These are phyloP conservation scores for Lachnellula suecica DNA, from an alignment of 2,329 filamentous ascomycete species.

Conservation along the genomic window DNA sequence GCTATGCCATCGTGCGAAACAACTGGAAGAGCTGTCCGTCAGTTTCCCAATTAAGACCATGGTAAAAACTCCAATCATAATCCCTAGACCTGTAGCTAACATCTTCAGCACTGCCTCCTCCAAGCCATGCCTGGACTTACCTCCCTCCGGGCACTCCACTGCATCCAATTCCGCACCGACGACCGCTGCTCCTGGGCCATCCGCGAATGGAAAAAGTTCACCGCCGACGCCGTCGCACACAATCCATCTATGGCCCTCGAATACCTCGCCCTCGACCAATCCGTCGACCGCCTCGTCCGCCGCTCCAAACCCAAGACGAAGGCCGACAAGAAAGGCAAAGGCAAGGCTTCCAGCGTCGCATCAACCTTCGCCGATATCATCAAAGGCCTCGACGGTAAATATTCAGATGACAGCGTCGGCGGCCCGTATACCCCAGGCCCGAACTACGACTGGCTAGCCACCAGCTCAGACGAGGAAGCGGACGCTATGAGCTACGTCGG, in stretches of 20 bases:
- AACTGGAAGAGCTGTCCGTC: constrained; percentile 55
- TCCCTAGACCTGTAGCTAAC: not conserved
- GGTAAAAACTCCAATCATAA: constrained; percentile 41
- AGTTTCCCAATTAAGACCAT: constrained; percentile 53
- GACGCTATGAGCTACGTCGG: constrained; percentile 29
- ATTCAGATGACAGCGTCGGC: no score
- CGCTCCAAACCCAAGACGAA: constrained; percentile 21
- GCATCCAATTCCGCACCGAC: constrained; percentile 53
- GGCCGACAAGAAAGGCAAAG: constrained; percentile 29
- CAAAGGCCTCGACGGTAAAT: no score
- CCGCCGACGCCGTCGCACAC: constrained; percentile 57
- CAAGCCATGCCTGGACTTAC: constrained; percentile 48
- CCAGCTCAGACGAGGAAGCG: constrained; percentile 34
- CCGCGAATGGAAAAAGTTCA: constrained; percentile 56
- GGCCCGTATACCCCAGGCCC: no score
- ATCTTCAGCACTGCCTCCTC: constrained; percentile 53
- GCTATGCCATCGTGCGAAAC: constrained; percentile 49
- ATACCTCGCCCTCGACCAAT: constrained; percentile 54
- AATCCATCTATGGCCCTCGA: constrained; percentile 55
- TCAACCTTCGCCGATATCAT: no score
- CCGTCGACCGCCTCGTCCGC: constrained; percentile 47
- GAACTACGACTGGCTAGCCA: constrained; percentile 31
- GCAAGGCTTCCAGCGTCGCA: not conserved
- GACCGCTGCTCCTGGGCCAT: constrained; percentile 57
- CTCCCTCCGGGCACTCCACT: constrained; percentile 54